Evolutionary conservation across 1,284 basidiomycete species (phyloP), one percentile per base, ranked within the genome.

Genomic region (Ganoderma lingzhi): DNA sequence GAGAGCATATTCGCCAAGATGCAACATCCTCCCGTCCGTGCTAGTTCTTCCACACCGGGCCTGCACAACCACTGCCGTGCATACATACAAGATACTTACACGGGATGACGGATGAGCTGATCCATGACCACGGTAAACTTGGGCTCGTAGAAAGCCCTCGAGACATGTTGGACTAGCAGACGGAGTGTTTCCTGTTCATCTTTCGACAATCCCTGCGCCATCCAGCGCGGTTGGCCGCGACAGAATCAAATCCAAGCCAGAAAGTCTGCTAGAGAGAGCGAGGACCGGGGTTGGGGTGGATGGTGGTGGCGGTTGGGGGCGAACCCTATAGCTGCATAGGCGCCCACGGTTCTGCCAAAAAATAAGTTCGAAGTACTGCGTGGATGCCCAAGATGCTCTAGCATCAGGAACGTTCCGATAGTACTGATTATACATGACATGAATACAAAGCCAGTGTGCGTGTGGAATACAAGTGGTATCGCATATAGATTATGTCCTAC

Each of bases 141-240:
- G 69, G 94, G 88, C 80, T 98, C 96, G 84, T 99, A 99, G 82
- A 99, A 99, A 44, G 94, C 91, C 76, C 97, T 90, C 41, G 93
- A 91, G 77, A 98, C 95, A 83, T 95, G 92, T 81, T 98, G 96
- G 70, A 97, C 94, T 74, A 99, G 91, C 69, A 92, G 86, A 77
- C 88, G 89, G 69, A 93, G 87, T 4, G 84, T 87, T 79, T 93
- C 92, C 82, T 90, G 88, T 76, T 93, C 90, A 78, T 93, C 91
- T 78, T 90, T 90, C 61, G 86, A 90, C 68, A 80, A 71, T 53
- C 72, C 72, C 63, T 77, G 73, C 67, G 78, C 75, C 76, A 78
- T 77, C 67, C 69, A 73, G 74, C 72, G 75, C 76, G 68, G 63
- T 19, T 62, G 76, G 75, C 75, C 76, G 35, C 59, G 59, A 51